phyloP scores from a whole-genome alignment of 106 monocot genomes.

The Allium fistulosum region DNA sequence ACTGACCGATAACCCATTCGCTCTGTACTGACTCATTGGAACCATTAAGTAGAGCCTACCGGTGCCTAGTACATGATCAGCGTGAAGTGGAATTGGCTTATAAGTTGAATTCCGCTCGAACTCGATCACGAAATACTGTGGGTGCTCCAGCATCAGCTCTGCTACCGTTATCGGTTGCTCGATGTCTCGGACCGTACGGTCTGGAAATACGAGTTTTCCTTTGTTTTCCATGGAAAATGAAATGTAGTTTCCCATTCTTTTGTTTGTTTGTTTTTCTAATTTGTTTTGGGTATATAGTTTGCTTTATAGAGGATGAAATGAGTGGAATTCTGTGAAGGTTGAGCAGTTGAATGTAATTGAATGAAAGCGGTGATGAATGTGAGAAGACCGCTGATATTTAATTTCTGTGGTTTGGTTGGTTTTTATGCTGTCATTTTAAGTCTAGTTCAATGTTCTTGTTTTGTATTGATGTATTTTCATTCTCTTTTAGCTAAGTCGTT shows the following conservation, averaged over 20 bases:
- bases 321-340: neutral
- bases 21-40: slow-evolving; percentile 25
- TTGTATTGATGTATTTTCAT: no score
- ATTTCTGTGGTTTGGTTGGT: neutral
- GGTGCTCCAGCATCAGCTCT: slow-evolving; percentile 83
- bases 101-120: neutral
- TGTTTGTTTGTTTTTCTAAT: no score
- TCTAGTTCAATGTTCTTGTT: no score
- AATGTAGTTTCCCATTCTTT: neutral
- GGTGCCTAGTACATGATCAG: slow-evolving; percentile 25
- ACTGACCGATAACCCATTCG: slow-evolving; percentile 7
- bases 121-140: slow-evolving; percentile 45
- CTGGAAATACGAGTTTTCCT: slow-evolving; percentile 40
- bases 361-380: neutral
- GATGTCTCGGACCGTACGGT: slow-evolving; percentile 25
- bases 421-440: no score
- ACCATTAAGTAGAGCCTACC: slow-evolving; percentile 30
- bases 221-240: neutral
- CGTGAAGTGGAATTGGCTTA: slow-evolving; percentile 25
- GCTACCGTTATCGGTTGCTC: slow-evolving; percentile 26
- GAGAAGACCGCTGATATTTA: neutral
- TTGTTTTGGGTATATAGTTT: neutral
- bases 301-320: neutral
- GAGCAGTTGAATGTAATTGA: no score
- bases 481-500: no score